Base-by-base conservation (phyloP, 2,329 filamentous ascomycete species). In the Venturia pyrina region DNA sequence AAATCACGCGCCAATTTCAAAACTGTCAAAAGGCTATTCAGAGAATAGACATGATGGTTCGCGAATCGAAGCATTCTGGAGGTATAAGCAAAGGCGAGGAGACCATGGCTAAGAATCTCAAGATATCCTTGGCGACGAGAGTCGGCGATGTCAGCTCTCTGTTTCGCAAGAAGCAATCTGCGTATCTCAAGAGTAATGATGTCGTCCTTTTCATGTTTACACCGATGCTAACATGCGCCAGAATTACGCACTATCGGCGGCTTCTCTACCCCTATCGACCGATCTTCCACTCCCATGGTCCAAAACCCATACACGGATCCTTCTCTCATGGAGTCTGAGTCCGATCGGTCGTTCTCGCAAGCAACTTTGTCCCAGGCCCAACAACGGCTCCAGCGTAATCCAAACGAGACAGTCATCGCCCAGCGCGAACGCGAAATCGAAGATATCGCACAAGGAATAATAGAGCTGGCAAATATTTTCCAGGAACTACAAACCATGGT, bases 371-470 rank as follows among this genome's bases (percentile, higher is more conserved):
- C 93, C 73, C 89, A 92, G 71, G 90, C 91, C 1, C 83, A 84
- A 43, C 85, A 89, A 76, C 75, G 76, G 65, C 79, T 89, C 40
- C 85, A 87, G 67, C 89, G 87, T 67, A 79, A 80, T 56, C 68
- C 73, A n/a, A 92, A 96, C 73, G 93, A 98, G 74, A 82, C 87
- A 2, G 86, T 86, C 46, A 98, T 99, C 71, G 85, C 88, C 68
- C 95, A 98, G 75, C 90, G 95, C 69, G 95, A 99, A 78, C 88
- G 90, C 50, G 95, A 98, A 77, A 99, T 99, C 72, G 96, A 96
- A 73, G 93, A 97, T 71, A 99, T 99, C 69, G 95, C 95, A 1
- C 93, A 97, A 75, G 93, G 95, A 66, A 98, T 99, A 76, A 98
- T 99, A 72, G 93, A 98, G 74, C 81, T 99, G 8, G 91, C 93